Percentiles rank a stretch among this genome's conserved stretches.
These are phyloP conservation scores for Bacterosira constricta DNA, from an alignment of 108 stramenopile species.

Conservation along the genomic window DNA sequence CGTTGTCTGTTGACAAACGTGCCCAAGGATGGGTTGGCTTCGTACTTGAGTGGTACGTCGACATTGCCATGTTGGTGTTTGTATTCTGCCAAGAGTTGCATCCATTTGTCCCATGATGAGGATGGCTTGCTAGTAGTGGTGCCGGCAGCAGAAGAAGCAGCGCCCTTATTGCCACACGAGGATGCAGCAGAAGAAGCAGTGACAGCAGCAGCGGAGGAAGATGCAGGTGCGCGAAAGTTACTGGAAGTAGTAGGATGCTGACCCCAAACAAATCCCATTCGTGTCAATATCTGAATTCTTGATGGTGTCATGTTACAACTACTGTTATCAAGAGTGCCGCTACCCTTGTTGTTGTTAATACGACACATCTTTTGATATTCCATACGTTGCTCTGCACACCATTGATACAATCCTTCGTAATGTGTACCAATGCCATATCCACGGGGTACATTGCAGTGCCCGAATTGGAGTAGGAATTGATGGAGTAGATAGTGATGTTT, in stretches of 20 bases:
- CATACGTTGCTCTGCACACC: constrained; percentile 24
- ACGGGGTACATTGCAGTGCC: constrained; percentile 39
- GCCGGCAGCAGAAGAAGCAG: neutral
- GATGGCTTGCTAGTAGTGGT: neutral
- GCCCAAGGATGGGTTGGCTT: constrained; percentile 42
- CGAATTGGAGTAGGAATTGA: constrained; percentile 32
- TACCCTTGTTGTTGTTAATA: constrained; percentile 8
- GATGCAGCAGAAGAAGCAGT: neutral
- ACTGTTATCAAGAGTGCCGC: neutral
- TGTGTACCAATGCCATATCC: constrained; percentile 42
- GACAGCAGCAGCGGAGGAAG: neutral
- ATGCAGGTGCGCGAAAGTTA: neutral
- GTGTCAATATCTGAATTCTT: constrained; percentile 4
- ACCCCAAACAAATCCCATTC: constrained; percentile 35
- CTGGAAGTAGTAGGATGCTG: neutral
- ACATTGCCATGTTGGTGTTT: constrained; percentile 23
- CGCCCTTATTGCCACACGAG: neutral
- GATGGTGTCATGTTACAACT: constrained; percentile 30
- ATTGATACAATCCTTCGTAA: constrained; percentile 35
- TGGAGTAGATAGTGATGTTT: constrained; percentile 24
- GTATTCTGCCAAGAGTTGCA: constrained; percentile 11
- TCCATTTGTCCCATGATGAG: constrained; percentile 22
- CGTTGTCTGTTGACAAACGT: constrained; percentile 46
- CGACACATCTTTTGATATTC: constrained; percentile 30
- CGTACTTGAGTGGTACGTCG: constrained; percentile 49